Percentiles rank a stretch among this genome's conserved stretches.
phyloP scores from a whole-genome alignment of 2,329 filamentous ascomycete genomes.

The Pestalotiopsis sp. region DNA sequence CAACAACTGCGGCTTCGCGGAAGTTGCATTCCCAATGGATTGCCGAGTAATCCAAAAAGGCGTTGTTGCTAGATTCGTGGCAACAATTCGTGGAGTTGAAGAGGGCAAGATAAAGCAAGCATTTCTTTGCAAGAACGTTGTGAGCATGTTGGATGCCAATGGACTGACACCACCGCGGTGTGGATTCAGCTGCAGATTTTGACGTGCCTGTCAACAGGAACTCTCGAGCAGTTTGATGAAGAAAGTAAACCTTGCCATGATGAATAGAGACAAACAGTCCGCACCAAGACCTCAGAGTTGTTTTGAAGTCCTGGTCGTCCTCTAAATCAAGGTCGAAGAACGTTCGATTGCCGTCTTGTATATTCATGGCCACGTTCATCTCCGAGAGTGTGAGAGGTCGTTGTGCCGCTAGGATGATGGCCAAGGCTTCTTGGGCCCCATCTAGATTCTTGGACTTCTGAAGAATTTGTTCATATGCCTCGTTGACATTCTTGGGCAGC shows the following conservation, averaged over 20 bases:
- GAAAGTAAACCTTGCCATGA: slow-evolving; percentile 29
- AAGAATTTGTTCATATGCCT: slow-evolving; percentile 33
- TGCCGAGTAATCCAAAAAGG: neutral
- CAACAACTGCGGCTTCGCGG: neutral
- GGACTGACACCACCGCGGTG: neutral
- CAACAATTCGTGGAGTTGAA: neutral
- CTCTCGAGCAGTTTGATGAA: slow-evolving; percentile 35
- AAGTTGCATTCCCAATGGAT: neutral
- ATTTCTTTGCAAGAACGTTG: neutral
- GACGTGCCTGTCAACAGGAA: slow-evolving; percentile 27
- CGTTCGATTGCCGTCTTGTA: neutral
- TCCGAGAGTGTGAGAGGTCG: slow-evolving; percentile 29
- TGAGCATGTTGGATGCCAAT: neutral
- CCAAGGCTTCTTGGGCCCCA: slow-evolving; percentile 20
- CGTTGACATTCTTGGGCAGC: slow-evolving; percentile 31
- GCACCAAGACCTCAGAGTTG: slow-evolving; percentile 24
- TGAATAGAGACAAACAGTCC: slow-evolving; percentile 32
- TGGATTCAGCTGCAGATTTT: neutral
- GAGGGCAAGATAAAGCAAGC: neutral
- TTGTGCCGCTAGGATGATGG: slow-evolving; percentile 28
- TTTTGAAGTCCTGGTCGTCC: slow-evolving; percentile 20
- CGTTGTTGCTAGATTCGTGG: neutral
- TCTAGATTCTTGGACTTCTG: slow-evolving; percentile 17
- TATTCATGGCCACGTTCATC: slow-evolving; percentile 29
- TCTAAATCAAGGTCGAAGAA: slow-evolving; percentile 10